Conservation (phyloP, 2,329 filamentous ascomycete genomes). For the Ophiosphaerella herpotricha region DNA sequence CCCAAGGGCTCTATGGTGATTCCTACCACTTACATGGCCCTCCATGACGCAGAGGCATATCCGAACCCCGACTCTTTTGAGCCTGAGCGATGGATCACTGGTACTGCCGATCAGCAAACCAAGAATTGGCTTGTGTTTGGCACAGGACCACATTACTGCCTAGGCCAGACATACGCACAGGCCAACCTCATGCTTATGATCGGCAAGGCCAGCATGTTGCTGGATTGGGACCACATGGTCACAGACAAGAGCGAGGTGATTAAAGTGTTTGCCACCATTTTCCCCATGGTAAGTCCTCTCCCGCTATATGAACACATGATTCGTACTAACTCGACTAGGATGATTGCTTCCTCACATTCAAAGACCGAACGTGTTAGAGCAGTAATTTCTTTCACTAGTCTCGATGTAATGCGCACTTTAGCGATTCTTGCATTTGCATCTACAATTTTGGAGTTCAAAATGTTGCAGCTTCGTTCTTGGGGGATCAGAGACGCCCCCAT, state of each 20-base stretch:
- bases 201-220: slow-evolving; percentile 82
- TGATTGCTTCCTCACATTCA: slow-evolving; percentile 80
- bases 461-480: slow-evolving; percentile 21
- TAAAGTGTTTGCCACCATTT: slow-evolving; percentile 97
- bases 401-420: slow-evolving; percentile 25
- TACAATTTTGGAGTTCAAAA: slow-evolving; percentile 19
- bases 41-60: slow-evolving; percentile 92
- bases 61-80: slow-evolving; percentile 74
- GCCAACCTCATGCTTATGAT: slow-evolving; percentile 87
- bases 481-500: slow-evolving; percentile 16
- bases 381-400: slow-evolving; percentile 3
- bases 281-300: slow-evolving; percentile 76
- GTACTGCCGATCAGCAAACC: slow-evolving; percentile 84
- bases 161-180: slow-evolving; percentile 90
- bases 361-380: slow-evolving; percentile 35
- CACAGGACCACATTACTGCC: slow-evolving; percentile 93
- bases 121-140: slow-evolving; percentile 99
- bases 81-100: slow-evolving; percentile 69
- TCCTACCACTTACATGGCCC: slow-evolving; percentile 85
- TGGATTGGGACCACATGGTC: slow-evolving; percentile 89
- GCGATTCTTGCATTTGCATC: slow-evolving; percentile 34
- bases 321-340: slow-evolving; percentile 61
- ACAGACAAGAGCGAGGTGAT: slow-evolving; percentile 89
- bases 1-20: slow-evolving; percentile 96
- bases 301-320: background rate